Conservation (phyloP, 2,329 filamentous ascomycete species). For the Sordariomycetes sp. region DNA sequence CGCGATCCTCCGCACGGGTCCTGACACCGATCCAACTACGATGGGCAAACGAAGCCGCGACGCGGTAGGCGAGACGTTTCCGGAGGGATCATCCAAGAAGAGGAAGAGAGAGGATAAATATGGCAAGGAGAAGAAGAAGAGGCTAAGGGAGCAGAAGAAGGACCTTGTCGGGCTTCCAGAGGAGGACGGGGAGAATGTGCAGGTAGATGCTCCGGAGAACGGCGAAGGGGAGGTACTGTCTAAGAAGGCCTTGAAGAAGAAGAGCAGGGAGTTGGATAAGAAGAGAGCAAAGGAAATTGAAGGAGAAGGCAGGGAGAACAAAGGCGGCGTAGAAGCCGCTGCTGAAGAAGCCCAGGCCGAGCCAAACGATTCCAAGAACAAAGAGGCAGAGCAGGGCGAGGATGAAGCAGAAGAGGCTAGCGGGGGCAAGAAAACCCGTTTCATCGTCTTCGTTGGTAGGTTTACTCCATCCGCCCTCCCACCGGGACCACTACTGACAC, state of each 20-base stretch:
- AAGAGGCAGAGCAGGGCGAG: constrained; percentile 10
- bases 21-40: not conserved
- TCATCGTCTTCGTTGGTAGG: constrained; percentile 68
- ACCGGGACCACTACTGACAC: constrained; percentile 8
- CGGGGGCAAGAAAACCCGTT: constrained; percentile 36
- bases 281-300: constrained; percentile 17
- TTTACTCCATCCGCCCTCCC: constrained; percentile 7
- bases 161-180: constrained; percentile 1
- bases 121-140: constrained; percentile 3
- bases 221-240: not conserved
- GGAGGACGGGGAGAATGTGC: not conserved
- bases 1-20: no score
- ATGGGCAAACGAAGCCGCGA: constrained; percentile 5
- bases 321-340: not conserved
- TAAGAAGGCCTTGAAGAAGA: constrained; percentile 4
- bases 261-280: constrained; percentile 15
- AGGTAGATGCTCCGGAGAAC: not conserved
- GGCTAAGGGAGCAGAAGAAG: constrained; percentile 3
- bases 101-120: not conserved
- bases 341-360: not conserved
- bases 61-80: not conserved
- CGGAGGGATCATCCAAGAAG: constrained; percentile 2
- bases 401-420: constrained; percentile 10
- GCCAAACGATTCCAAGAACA: constrained; percentile 5
- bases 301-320: constrained; percentile 17